A percentile compares a stretch with the other conserved stretches of the same genome.
Conservation (phyloP, 202 grass and related monocot species). For the Digitaria exilis region DNA sequence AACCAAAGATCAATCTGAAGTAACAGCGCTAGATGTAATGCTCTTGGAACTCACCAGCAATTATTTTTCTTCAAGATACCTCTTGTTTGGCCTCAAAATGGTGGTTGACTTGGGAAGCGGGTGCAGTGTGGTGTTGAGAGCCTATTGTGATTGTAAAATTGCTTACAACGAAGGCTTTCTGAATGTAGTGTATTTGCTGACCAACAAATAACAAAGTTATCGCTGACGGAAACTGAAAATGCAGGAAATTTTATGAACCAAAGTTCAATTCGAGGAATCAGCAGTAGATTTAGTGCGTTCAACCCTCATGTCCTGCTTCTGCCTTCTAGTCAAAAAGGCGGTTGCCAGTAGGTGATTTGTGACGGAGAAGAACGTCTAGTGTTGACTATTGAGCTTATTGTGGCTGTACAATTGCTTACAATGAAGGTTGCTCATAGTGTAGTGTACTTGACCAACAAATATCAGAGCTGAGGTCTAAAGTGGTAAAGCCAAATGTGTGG, state of each 20-base stretch:
- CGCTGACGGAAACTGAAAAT: conserved; percentile 1
- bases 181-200: not conserved
- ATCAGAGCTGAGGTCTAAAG: not conserved
- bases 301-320: not conserved
- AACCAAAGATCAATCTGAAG: not conserved
- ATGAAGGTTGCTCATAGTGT: not conserved
- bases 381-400: not conserved
- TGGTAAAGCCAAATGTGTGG: not conserved
- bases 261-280: not conserved
- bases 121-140: not conserved
- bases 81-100: not conserved
- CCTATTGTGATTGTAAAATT: not conserved
- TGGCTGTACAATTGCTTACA: not conserved
- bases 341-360: not conserved
- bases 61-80: not conserved
- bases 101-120: not conserved
- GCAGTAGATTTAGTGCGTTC: not conserved
- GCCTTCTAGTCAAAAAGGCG: not conserved
- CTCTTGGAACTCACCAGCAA: not conserved
- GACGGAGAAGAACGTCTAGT: not conserved
- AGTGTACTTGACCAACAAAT: not conserved
- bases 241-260: not conserved
- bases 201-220: not conserved
- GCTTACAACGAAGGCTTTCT: not conserved
- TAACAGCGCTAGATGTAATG: not conserved